A percentile compares a stretch with the other conserved stretches of the same genome.
Evolutionary conservation across 306 rosid genomes (phyloP).

Genomic region (Cicer bijugum): DNA sequence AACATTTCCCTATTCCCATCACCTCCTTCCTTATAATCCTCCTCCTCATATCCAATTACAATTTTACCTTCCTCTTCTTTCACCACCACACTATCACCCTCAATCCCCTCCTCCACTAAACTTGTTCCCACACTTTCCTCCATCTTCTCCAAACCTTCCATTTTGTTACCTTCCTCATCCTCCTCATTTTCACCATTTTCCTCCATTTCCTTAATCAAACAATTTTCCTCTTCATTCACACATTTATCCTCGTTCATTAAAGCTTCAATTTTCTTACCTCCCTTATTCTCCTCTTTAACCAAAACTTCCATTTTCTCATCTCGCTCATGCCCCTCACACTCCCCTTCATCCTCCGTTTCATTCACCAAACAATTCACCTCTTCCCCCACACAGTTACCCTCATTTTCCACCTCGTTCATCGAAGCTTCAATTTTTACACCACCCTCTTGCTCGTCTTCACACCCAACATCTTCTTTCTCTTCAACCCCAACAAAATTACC

Average conservation of each 20-base stretch:
- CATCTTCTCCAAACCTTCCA: neutral
- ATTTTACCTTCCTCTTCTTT: slow-evolving; percentile 12
- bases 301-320: slow-evolving; percentile 11
- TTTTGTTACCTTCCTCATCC: neutral
- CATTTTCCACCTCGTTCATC: too few relatives aligned
- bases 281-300: neutral
- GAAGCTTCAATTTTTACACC: slow-evolving; percentile 8
- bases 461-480: neutral
- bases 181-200: slow-evolving; percentile 28
- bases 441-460: neutral
- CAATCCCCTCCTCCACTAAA: slow-evolving; percentile 24
- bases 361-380: neutral
- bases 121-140: neutral
- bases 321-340: neutral
- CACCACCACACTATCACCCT: slow-evolving; percentile 20
- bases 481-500: neutral
- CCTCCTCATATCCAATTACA: neutral
- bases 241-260: neutral
- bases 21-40: neutral
- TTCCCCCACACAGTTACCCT: too few relatives aligned
- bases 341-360: neutral
- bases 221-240: slow-evolving; percentile 35
- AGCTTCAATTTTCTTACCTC: slow-evolving; percentile 10
- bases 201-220: slow-evolving; percentile 7
- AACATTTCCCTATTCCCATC: slow-evolving; percentile 40